Conservation (phyloP, 805 yeast genomes). For the Candida railenensis region DNA sequence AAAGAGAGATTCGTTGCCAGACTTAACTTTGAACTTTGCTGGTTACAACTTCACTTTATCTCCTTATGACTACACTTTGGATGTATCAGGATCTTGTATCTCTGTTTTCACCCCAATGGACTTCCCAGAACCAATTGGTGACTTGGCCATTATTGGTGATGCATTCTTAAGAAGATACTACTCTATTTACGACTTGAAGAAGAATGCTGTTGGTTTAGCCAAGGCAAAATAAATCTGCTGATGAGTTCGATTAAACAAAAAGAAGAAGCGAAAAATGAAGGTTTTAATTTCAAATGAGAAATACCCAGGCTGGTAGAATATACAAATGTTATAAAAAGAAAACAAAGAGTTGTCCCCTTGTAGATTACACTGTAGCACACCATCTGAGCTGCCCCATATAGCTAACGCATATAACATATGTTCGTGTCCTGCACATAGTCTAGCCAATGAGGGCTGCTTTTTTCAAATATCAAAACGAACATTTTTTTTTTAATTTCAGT, state of each 20-base stretch:
- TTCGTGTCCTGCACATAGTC: background rate
- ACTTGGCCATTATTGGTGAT: conserved; percentile 94
- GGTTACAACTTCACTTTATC: conserved; percentile 90
- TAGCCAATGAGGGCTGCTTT: background rate
- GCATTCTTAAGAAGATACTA: conserved; percentile 95
- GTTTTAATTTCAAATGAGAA: background rate
- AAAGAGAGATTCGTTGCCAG: conserved; percentile 80
- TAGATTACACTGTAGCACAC: too few relatives aligned
- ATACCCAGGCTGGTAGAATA: background rate
- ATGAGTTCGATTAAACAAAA: background rate
- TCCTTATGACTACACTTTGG: conserved; percentile 91
- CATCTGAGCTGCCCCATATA: background rate
- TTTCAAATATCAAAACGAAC: conserved; percentile 1
- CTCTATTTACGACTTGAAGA: conserved; percentile 88
- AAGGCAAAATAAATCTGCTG: conserved; percentile 43
- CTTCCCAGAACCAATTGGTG: conserved; percentile 96
- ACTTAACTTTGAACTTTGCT: conserved; percentile 82
- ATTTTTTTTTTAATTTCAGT: too few relatives aligned
- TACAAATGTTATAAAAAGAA: background rate
- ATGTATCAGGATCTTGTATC: conserved; percentile 91
- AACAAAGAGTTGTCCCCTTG: background rate
- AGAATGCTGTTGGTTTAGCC: conserved; percentile 94
- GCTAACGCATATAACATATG: background rate
- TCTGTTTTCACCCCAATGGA: conserved; percentile 98
- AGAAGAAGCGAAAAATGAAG: background rate